Evolutionary conservation across 2,329 filamentous ascomycete species (phyloP).

Genomic region (Talaromyces sp.): DNA sequence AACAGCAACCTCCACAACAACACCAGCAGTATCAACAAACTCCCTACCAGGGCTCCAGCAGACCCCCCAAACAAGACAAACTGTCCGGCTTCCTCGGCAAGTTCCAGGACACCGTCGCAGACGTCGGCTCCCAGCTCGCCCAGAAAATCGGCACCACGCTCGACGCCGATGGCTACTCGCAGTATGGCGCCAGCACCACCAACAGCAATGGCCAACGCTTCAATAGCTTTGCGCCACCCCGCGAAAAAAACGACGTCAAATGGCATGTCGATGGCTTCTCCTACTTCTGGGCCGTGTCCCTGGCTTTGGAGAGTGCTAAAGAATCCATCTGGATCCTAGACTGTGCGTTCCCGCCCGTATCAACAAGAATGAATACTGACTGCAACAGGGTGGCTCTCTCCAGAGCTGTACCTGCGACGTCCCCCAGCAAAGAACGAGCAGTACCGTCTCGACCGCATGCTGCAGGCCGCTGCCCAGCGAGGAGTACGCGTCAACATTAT

Average conservation of each 20-base stretch:
- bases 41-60: conserved; percentile 11
- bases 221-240: conserved; percentile 65
- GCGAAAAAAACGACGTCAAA: conserved; percentile 68
- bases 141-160: conserved; percentile 43
- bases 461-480: conserved; percentile 73
- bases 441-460: conserved; percentile 78
- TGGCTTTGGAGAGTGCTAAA: conserved; percentile 69
- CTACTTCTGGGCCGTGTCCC: conserved; percentile 80
- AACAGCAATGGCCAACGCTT: conserved; percentile 45
- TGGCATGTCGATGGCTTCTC: conserved; percentile 83
- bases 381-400: conserved; percentile 66
- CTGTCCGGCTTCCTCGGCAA: conserved; percentile 50
- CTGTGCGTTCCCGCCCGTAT: conserved; percentile 42
- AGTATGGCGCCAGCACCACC: conserved; percentile 32
- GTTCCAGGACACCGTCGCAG: conserved; percentile 48
- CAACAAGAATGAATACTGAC: conserved; percentile 9
- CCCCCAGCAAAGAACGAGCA: conserved; percentile 76
- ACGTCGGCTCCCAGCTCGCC: conserved; percentile 47
- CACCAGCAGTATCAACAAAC: conserved; percentile 28
- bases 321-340: conserved; percentile 81
- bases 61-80: conserved; percentile 24
- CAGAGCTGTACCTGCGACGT: conserved; percentile 77
- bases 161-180: conserved; percentile 44
- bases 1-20: conserved; percentile 18
- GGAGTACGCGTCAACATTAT: conserved; percentile 82